A percentile compares a stretch with the other conserved stretches of the same genome.
Conservation (phyloP, 805 yeast species). For the Myxozyma udenii region DNA sequence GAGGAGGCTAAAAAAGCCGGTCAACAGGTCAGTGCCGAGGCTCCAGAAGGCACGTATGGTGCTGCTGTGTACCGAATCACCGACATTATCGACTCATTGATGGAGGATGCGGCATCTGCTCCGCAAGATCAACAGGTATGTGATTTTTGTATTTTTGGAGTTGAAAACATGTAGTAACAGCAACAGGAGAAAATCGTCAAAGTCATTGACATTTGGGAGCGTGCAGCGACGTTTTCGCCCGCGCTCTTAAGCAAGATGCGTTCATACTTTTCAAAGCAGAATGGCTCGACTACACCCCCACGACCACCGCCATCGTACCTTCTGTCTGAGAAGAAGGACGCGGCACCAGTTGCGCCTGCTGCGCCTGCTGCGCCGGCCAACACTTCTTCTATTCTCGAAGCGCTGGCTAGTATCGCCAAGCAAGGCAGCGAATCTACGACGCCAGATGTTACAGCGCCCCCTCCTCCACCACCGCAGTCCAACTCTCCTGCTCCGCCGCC, state of each 20-base stretch:
- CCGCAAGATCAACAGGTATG: constrained; percentile 50
- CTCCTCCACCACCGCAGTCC: constrained; percentile 28
- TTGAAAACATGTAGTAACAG: not conserved
- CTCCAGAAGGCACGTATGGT: constrained; percentile 65
- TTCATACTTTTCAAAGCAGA: constrained; percentile 46
- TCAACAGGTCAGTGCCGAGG: constrained; percentile 39
- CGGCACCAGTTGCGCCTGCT: constrained; percentile 17
- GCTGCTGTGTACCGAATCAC: constrained; percentile 68
- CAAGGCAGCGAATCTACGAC: constrained; percentile 38
- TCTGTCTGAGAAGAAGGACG: constrained; percentile 14
- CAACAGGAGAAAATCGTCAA: constrained; percentile 68
- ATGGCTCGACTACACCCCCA: constrained; percentile 62
- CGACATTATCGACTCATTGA: constrained; percentile 58
- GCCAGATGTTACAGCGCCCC: constrained; percentile 30
- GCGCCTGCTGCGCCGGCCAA: constrained; percentile 38
- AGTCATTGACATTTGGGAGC: constrained; percentile 88
- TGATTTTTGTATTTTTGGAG: no score
- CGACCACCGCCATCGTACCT: constrained; percentile 53
- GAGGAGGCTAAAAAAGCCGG: constrained; percentile 63
- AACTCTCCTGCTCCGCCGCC: not conserved
- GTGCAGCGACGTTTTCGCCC: constrained; percentile 70
- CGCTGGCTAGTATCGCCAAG: constrained; percentile 60
- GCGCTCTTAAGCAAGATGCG: constrained; percentile 55
- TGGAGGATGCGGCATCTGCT: constrained; percentile 60
- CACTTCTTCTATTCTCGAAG: constrained; percentile 65